phyloP scores from a whole-genome alignment of 306 rosid species.

The Castanea mollissima region DNA sequence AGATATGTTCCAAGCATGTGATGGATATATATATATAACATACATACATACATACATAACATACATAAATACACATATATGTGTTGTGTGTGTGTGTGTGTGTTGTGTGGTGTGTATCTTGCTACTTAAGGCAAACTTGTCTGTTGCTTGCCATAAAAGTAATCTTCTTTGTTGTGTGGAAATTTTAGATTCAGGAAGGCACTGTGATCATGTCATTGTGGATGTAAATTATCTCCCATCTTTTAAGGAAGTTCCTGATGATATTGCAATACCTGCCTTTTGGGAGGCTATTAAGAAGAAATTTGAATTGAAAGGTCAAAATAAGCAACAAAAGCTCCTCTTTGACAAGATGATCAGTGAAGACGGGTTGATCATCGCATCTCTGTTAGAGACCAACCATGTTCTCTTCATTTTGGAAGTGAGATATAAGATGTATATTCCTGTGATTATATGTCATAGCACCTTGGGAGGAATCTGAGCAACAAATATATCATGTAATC shows the following conservation, averaged over 20 bases:
- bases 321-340: not conserved
- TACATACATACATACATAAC: no score
- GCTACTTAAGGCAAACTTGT: no score
- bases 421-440: not conserved
- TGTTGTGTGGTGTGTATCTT: no score
- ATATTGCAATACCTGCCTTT: slow-evolving; percentile 74
- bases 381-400: not conserved
- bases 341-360: not conserved
- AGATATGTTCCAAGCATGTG: not conserved
- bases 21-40: no score
- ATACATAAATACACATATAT: no score
- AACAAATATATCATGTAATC: not conserved
- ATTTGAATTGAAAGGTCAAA: slow-evolving; percentile 38
- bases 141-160: no score
- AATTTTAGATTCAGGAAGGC: slow-evolving; percentile 66
- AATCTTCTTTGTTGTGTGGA: not conserved
- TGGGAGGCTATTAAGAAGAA: slow-evolving; percentile 80
- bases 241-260: slow-evolving; percentile 85
- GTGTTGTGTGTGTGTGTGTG: no score
- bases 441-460: not conserved
- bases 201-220: slow-evolving; percentile 89
- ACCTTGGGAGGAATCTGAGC: not conserved
- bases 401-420: not conserved
- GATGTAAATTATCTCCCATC: slow-evolving; percentile 92
- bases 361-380: not conserved